Percentiles rank a stretch among this genome's conserved stretches.
Evolutionary conservation across 2,329 filamentous ascomycete species (phyloP).

Genomic region (Fusarium graminum): DNA sequence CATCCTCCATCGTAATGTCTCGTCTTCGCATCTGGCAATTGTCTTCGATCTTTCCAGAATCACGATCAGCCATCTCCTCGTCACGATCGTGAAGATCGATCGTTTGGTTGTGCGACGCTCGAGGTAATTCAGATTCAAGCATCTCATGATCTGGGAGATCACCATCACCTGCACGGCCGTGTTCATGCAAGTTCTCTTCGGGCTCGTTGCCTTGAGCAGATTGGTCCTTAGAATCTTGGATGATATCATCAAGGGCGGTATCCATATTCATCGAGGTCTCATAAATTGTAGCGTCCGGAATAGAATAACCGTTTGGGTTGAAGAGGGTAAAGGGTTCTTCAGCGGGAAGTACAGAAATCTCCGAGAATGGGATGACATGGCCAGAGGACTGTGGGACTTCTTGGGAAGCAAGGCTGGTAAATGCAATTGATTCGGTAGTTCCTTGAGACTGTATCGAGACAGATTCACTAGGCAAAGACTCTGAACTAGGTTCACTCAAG

Average conservation of each 20-base stretch:
- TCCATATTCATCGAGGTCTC: background rate
- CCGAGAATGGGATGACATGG: background rate
- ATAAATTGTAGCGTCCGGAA: background rate
- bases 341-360: background rate
- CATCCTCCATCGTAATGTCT: conserved; percentile 18
- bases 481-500: too few species aligned
- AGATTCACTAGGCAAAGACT: too few species aligned
- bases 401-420: background rate
- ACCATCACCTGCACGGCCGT: background rate
- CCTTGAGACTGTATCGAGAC: too few species aligned
- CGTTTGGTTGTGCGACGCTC: background rate
- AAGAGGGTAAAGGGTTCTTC: background rate
- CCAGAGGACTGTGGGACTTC: background rate
- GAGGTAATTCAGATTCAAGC: background rate
- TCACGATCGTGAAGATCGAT: background rate
- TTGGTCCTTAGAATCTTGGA: background rate
- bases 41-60: too few species aligned
- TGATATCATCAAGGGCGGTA: background rate
- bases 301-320: background rate
- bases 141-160: background rate
- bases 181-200: background rate
- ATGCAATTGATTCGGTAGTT: too few species aligned
- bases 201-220: background rate
- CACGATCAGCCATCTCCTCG: conserved; percentile 6
- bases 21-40: too few species aligned